These are phyloP conservation scores for Grigorovia jiainica DNA, from an alignment of 805 yeast species.

Conservation along the genomic window DNA sequence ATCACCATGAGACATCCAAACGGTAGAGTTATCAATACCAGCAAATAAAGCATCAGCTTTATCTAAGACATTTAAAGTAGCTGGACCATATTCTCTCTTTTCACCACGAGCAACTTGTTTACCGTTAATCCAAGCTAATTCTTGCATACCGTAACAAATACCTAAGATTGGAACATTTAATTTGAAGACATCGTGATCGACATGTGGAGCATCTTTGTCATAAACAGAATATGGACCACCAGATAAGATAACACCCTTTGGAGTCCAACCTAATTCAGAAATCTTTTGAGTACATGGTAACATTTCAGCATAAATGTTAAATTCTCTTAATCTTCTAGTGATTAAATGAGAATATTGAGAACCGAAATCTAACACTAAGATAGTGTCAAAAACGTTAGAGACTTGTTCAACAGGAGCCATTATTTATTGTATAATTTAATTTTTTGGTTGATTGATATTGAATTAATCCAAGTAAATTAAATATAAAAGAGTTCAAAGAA, in stretches of 20 bases:
- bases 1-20: conserved; percentile 99
- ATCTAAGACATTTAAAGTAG: conserved; percentile 72
- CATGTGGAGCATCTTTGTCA: conserved; percentile 93
- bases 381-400: conserved; percentile 87
- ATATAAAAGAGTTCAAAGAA: not conserved
- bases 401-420: conserved; percentile 41
- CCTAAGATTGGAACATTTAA: conserved; percentile 91
- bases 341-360: conserved; percentile 96
- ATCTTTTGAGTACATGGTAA: conserved; percentile 98
- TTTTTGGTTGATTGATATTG: not conserved
- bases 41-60: conserved; percentile 60
- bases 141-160: conserved; percentile 99
- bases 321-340: conserved; percentile 95
- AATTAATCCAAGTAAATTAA: not conserved
- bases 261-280: conserved; percentile 83
- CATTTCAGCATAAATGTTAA: conserved; percentile 98
- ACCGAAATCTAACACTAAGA: conserved; percentile 93
- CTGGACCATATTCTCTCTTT: conserved; percentile 97
- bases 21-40: conserved; percentile 88
- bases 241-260: conserved; percentile 90
- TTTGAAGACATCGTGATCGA: conserved; percentile 86
- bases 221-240: conserved; percentile 98
- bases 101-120: conserved; percentile 88
- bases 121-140: conserved; percentile 95
- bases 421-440: not conserved